These are phyloP conservation scores for Anthostomella pinea DNA, from an alignment of 2,329 filamentous ascomycete species.

Conservation along the genomic window DNA sequence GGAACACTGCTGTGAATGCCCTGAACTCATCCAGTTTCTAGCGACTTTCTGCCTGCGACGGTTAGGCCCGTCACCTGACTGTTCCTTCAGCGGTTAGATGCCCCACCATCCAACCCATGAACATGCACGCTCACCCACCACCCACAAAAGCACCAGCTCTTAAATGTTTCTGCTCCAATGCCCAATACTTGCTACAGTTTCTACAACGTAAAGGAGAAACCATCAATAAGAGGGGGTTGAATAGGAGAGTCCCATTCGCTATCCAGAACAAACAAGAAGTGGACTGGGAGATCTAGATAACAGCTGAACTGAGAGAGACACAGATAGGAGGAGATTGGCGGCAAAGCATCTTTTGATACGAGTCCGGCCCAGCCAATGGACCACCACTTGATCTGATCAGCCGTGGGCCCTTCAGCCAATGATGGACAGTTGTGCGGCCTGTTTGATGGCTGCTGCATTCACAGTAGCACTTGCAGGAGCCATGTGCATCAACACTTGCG, in stretches of 20 bases:
- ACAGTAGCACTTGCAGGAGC: conserved; percentile 8
- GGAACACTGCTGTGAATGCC: too few species aligned
- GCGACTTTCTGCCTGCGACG: too few species aligned
- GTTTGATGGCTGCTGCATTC: conserved; percentile 10
- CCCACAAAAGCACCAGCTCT: too few species aligned
- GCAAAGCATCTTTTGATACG: conserved; percentile 18
- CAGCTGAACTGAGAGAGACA: conserved; percentile 4
- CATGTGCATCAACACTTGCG: conserved; percentile 15
- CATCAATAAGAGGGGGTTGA: too few species aligned
- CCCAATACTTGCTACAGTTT: too few species aligned
- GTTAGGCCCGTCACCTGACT: too few species aligned
- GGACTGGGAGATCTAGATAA: not conserved
- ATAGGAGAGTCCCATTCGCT: too few species aligned
- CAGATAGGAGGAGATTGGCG: conserved; percentile 10
- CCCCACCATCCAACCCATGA: not conserved
- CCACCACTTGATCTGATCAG: conserved; percentile 16
- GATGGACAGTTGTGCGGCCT: conserved; percentile 8
- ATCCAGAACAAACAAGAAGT: not conserved
- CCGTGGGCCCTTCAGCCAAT: conserved; percentile 15
- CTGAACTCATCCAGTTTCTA: too few species aligned
- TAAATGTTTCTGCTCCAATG: too few species aligned
- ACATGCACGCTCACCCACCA: too few species aligned
- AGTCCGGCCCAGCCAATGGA: conserved; percentile 19
- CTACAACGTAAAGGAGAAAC: too few species aligned
- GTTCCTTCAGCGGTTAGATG: not conserved